These are phyloP conservation scores for Debaryomyces subglobosus DNA, from an alignment of 1,139 yeast species.

Conservation along the genomic window DNA sequence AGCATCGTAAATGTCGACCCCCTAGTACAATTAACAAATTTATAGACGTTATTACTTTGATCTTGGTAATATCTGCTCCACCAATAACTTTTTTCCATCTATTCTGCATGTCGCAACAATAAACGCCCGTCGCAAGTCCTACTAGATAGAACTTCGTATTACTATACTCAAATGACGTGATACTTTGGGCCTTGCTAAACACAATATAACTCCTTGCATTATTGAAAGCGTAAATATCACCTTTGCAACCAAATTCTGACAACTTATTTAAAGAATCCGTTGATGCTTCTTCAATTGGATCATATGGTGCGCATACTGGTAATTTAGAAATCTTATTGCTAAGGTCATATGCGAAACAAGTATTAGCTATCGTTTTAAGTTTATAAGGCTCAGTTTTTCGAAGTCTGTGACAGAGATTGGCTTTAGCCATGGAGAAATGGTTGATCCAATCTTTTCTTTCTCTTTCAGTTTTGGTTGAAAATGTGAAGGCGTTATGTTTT, in stretches of 20 bases:
- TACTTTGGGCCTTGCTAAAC: conserved; percentile 31
- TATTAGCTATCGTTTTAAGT: conserved; percentile 56
- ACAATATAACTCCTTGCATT: conserved; percentile 29
- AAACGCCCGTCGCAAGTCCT: conserved; percentile 44
- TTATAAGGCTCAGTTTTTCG: conserved; percentile 57
- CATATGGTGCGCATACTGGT: conserved; percentile 64
- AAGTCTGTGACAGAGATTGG: conserved; percentile 49
- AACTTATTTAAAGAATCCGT: conserved; percentile 26
- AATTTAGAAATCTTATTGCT: conserved; percentile 55
- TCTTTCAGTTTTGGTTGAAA: conserved; percentile 54
- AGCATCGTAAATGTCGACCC: conserved; percentile 61
- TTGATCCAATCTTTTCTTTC: conserved; percentile 67
- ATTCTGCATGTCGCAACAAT: conserved; percentile 51
- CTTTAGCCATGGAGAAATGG: conserved; percentile 57
- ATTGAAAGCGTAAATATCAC: conserved; percentile 30
- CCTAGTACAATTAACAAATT: conserved; percentile 63
- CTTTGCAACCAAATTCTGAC: conserved; percentile 26
- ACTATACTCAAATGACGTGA: conserved; percentile 30
- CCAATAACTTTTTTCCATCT: conserved; percentile 67
- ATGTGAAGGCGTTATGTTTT: conserved; percentile 50
- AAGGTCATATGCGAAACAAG: conserved; percentile 67
- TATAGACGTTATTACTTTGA: conserved; percentile 61
- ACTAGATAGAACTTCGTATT: conserved; percentile 31
- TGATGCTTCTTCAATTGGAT: conserved; percentile 59
- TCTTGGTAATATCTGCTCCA: conserved; percentile 56